A percentile compares a stretch with the other conserved stretches of the same genome.
Evolutionary conservation across 2,329 filamentous ascomycete genomes (phyloP).

Genomic region (Cladosporium sp.): DNA sequence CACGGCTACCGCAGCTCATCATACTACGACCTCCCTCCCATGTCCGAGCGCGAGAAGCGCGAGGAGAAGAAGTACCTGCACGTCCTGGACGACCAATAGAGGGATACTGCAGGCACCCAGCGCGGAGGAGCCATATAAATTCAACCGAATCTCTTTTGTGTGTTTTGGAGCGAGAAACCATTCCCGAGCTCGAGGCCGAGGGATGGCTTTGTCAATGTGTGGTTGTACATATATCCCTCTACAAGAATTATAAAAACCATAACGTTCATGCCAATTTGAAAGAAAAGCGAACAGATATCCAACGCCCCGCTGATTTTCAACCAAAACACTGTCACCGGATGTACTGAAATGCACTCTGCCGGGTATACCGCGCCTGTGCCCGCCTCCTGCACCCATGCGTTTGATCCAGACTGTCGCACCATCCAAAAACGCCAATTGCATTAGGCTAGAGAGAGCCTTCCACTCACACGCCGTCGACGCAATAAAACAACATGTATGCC

Average conservation of each 20-base stretch:
- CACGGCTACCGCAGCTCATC: conserved; percentile 83
- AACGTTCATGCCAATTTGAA: not conserved
- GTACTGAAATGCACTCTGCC: no score
- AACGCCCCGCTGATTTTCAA: no score
- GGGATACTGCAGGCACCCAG: not conserved
- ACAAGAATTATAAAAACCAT: conserved; percentile 4
- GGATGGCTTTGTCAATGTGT: not conserved
- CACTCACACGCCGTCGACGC: conserved; percentile 19
- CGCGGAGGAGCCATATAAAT: no score
- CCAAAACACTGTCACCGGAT: no score
- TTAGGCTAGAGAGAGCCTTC: not conserved
- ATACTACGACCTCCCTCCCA: conserved; percentile 88
- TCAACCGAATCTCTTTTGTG: not conserved
- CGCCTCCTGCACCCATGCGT: no score
- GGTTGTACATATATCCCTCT: conserved; percentile 12
- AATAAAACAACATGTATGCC: conserved; percentile 85
- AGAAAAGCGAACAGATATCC: no score
- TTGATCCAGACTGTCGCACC: no score
- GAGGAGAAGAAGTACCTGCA: conserved; percentile 98
- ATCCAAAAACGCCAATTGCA: no score
- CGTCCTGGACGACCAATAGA: conserved; percentile 78
- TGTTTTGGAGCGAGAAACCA: not conserved
- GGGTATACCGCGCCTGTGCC: no score
- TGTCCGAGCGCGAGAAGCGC: conserved; percentile 87
- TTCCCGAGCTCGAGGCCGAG: not conserved